A percentile compares a stretch with the other conserved stretches of the same genome.
Conservation (phyloP, 805 yeast species). For the Cyberlindnera euphorbiae region DNA sequence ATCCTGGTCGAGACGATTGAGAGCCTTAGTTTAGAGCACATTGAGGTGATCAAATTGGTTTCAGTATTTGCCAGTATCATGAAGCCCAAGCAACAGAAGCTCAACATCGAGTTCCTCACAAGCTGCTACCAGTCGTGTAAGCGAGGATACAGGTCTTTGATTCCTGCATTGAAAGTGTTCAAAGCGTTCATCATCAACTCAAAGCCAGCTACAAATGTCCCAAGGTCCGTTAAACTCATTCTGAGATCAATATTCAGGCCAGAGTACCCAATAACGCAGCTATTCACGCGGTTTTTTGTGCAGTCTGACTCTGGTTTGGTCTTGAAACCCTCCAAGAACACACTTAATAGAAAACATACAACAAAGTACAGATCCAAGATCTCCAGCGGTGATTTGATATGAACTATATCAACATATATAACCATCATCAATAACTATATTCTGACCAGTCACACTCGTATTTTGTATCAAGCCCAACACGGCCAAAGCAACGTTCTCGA, state of each 20-base stretch:
- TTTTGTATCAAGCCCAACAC: constrained; percentile 22
- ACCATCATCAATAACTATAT: constrained; percentile 29
- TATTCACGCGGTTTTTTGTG: not conserved
- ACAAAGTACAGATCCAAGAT: constrained; percentile 4
- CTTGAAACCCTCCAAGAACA: constrained; percentile 1
- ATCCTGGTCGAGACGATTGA: constrained; percentile 12
- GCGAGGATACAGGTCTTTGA: constrained; percentile 10
- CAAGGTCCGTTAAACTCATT: constrained; percentile 1
- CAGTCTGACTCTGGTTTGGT: not conserved
- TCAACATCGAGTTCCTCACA: constrained; percentile 7
- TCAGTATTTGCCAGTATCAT: constrained; percentile 8
- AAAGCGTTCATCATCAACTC: constrained; percentile 5
- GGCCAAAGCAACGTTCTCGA: constrained; percentile 22
- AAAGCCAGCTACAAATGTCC: not conserved
- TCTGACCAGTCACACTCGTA: constrained; percentile 28
- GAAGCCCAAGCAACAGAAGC: not conserved
- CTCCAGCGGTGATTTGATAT: constrained; percentile 8
- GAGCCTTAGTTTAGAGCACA: constrained; percentile 7
- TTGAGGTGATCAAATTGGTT: constrained; percentile 8
- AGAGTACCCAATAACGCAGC: constrained; percentile 1
- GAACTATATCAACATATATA: constrained; percentile 12
- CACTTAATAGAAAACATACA: not conserved
- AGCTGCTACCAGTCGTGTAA: constrained; percentile 8
- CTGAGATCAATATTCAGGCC: constrained; percentile 9
- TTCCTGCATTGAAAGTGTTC: constrained; percentile 15